Percentiles rank a stretch among this genome's conserved stretches.
phyloP scores from a whole-genome alignment of 352 stramenopile genomes.

The Phytophthora cajani region DNA sequence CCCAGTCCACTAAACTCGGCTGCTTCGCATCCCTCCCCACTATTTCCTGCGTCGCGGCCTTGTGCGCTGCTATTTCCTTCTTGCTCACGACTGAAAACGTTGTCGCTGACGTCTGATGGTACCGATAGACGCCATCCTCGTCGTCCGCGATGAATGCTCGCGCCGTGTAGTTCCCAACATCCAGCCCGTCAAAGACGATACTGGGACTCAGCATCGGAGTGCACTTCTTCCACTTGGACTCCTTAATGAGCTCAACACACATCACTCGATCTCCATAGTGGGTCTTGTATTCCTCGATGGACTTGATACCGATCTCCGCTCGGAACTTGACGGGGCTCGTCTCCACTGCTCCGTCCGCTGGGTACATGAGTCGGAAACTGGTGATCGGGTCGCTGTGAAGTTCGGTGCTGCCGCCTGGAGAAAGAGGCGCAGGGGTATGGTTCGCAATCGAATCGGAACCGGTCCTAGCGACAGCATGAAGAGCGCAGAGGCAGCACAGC shows the following conservation, averaged over 20 bases:
- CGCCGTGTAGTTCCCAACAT: constrained; percentile 15
- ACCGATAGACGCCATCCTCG: background rate
- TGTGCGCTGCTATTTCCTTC: constrained; percentile 2
- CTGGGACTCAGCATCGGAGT: constrained; percentile 7
- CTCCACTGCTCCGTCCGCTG: constrained; percentile 13
- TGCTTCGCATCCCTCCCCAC: background rate
- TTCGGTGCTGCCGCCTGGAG: background rate
- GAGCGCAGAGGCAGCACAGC: background rate
- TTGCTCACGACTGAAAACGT: constrained; percentile 17
- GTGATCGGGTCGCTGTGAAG: constrained; percentile 9
- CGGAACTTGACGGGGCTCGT: constrained; percentile 16
- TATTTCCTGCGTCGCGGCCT: background rate
- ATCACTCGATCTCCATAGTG: constrained; percentile 18
- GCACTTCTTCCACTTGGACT: constrained; percentile 3
- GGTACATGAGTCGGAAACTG: constrained; percentile 19
- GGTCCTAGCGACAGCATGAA: background rate
- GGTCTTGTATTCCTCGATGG: constrained; percentile 12
- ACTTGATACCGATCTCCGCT: constrained; percentile 8
- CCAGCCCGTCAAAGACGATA: constrained; percentile 14
- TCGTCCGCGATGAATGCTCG: constrained; percentile 18
- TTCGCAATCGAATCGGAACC: background rate
- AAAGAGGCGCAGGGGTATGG: background rate
- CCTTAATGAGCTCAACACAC: constrained; percentile 26
- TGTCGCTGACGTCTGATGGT: constrained; percentile 11
- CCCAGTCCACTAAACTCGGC: constrained; percentile 19